These are phyloP conservation scores for Sarocladium kiliense DNA, from an alignment of 2,329 filamentous ascomycete species.

Conservation along the genomic window DNA sequence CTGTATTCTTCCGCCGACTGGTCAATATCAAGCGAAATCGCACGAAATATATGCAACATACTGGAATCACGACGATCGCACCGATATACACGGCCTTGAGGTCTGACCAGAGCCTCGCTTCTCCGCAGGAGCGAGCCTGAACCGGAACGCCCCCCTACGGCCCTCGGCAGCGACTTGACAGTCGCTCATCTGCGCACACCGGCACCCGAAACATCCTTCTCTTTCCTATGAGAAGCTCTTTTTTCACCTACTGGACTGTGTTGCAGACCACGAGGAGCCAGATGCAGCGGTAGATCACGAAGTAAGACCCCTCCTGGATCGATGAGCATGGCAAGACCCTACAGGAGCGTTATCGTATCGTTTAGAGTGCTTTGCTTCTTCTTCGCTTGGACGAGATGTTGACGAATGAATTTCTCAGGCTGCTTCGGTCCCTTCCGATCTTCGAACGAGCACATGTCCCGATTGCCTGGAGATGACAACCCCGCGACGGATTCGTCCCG, in stretches of 20 bases:
- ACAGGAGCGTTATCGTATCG: too few relatives aligned
- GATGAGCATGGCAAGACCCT: background rate
- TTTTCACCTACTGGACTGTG: too few relatives aligned
- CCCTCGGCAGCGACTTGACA: background rate
- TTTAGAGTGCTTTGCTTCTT: background rate
- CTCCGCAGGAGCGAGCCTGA: background rate
- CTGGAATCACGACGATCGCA: background rate
- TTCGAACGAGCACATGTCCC: conserved; percentile 50
- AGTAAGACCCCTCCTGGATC: background rate
- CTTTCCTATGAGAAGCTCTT: too few relatives aligned
- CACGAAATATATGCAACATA: background rate
- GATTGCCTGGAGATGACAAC: conserved; percentile 51
- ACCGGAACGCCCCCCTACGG: background rate
- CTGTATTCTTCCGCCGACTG: background rate
- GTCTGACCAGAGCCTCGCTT: background rate
- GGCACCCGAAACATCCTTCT: too few relatives aligned
- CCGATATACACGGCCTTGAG: background rate
- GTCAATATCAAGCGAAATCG: background rate
- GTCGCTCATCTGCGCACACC: background rate
- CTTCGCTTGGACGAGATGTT: background rate
- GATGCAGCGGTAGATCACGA: background rate
- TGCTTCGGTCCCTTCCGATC: conserved; percentile 13
- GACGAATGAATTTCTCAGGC: background rate
- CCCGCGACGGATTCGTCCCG: conserved; percentile 50
- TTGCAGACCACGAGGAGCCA: background rate